phyloP scores from a whole-genome alignment of 2,329 filamentous ascomycete genomes.

The Pseudocercospora pini-densiflorae region DNA sequence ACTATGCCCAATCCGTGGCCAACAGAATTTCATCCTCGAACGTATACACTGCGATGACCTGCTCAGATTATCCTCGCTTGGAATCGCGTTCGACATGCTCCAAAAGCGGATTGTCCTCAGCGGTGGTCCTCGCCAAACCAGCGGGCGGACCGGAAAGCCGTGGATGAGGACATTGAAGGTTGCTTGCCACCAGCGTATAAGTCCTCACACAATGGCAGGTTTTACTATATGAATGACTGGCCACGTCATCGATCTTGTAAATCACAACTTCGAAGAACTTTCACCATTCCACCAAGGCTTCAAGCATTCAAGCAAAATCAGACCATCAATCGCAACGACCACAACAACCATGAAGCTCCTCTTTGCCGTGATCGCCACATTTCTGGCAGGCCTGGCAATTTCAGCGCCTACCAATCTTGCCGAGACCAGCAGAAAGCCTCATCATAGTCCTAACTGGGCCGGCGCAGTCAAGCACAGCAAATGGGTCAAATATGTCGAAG shows the following conservation, averaged over 20 bases:
- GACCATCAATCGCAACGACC: not conserved
- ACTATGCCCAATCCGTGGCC: not conserved
- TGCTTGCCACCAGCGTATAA: not conserved
- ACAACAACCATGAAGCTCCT: slow-evolving; percentile 55
- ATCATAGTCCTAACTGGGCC: slow-evolving; percentile 64
- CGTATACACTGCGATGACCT: not conserved
- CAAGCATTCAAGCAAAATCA: not conserved
- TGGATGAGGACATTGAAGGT: not conserved
- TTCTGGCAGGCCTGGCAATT: slow-evolving; percentile 45
- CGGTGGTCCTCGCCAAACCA: not conserved
- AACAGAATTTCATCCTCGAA: not conserved
- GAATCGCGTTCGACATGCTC: not conserved
- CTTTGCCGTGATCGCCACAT: slow-evolving; percentile 41
- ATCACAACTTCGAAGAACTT: not conserved
- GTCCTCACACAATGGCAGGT: not conserved
- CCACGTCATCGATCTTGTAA: not conserved
- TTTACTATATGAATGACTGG: not conserved
- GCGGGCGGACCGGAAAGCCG: not conserved
- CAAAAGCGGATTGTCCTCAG: not conserved
- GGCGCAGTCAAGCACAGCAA: slow-evolving; percentile 60
- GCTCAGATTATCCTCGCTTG: no score
- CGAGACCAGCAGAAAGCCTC: slow-evolving; percentile 45
- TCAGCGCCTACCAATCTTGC: slow-evolving; percentile 44
- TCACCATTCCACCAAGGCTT: not conserved
- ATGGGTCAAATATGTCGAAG: slow-evolving; percentile 59